These are phyloP conservation scores for Salix udensis DNA, from an alignment of 345 rosid species.

Conservation along the genomic window DNA sequence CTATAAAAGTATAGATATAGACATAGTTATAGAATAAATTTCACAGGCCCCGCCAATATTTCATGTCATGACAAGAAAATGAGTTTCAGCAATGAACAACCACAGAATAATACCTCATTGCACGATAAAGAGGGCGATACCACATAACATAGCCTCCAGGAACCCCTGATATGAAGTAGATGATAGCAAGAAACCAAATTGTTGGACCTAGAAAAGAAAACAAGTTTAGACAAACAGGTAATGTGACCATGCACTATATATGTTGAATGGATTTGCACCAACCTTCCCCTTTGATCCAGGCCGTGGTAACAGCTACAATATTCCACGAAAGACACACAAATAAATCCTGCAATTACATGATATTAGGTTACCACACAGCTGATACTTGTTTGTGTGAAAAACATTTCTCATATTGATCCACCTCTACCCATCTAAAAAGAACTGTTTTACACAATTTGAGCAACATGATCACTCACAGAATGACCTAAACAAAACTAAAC, in stretches of 20 bases:
- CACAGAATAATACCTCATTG: constrained; percentile 64
- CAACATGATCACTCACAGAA: neutral
- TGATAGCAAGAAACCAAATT: constrained; percentile 93
- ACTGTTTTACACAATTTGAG: neutral
- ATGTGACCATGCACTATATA: constrained; percentile 6
- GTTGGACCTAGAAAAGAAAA: constrained; percentile 53
- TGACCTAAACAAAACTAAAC: neutral
- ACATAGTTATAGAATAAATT: neutral
- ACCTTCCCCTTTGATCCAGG: constrained; percentile 97
- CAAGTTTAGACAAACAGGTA: constrained; percentile 14
- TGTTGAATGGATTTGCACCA: constrained; percentile 1
- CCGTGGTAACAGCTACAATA: constrained; percentile 73
- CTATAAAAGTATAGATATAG: neutral
- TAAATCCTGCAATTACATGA: constrained; percentile 56
- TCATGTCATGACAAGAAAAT: neutral
- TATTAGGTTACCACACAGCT: constrained; percentile 11
- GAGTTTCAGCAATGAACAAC: constrained; percentile 1
- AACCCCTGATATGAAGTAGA: constrained; percentile 79
- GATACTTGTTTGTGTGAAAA: neutral
- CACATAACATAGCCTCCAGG: constrained; percentile 88
- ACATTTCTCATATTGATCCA: neutral
- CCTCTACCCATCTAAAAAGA: neutral
- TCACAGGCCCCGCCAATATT: neutral
- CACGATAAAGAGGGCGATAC: constrained; percentile 97
- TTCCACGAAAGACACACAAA: constrained; percentile 77